Evolutionary conservation across 768 basidiomycete species (phyloP).

Genomic region (Tricholoma bakamatsutake): DNA sequence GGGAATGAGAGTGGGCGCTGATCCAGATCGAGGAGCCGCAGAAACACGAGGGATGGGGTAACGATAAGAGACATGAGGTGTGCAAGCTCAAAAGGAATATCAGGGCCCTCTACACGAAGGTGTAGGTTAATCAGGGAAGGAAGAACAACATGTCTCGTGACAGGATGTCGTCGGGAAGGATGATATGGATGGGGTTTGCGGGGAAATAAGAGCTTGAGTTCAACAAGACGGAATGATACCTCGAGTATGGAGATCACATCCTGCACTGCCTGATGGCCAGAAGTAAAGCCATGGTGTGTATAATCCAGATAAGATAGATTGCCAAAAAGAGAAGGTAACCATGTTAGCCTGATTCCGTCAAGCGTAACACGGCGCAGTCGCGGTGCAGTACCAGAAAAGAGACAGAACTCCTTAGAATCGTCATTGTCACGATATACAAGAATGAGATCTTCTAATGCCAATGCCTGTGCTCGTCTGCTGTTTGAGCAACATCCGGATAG

Average conservation of each 20-base stretch:
- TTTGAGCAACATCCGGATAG: slow-evolving; percentile 47
- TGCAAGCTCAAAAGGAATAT: slow-evolving; percentile 58
- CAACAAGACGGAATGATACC: slow-evolving; percentile 45
- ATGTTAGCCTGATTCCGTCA: slow-evolving; percentile 59
- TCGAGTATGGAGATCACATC: slow-evolving; percentile 56
- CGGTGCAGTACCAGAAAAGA: slow-evolving; percentile 60
- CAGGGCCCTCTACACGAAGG: slow-evolving; percentile 43
- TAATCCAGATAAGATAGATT: slow-evolving; percentile 64
- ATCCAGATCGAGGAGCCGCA: slow-evolving; percentile 43
- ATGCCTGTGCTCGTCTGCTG: slow-evolving; percentile 29
- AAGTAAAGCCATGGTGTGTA: slow-evolving; percentile 65
- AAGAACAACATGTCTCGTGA: slow-evolving; percentile 33
- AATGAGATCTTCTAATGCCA: slow-evolving; percentile 45
- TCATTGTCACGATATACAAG: slow-evolving; percentile 62
- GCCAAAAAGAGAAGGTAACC: slow-evolving; percentile 56
- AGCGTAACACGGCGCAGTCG: slow-evolving; percentile 47
- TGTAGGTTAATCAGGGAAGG: slow-evolving; percentile 41
- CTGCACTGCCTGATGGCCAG: slow-evolving; percentile 46
- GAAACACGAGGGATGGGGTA: slow-evolving; percentile 39
- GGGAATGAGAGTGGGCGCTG: slow-evolving; percentile 33
- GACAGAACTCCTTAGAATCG: slow-evolving; percentile 58
- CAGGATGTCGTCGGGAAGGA: slow-evolving; percentile 21
- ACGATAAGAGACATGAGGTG: slow-evolving; percentile 45
- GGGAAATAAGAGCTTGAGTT: slow-evolving; percentile 53
- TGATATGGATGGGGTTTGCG: slow-evolving; percentile 22